These are phyloP conservation scores for Avena atlantica DNA, from an alignment of 176 grass and related monocot species.

Conservation along the genomic window DNA sequence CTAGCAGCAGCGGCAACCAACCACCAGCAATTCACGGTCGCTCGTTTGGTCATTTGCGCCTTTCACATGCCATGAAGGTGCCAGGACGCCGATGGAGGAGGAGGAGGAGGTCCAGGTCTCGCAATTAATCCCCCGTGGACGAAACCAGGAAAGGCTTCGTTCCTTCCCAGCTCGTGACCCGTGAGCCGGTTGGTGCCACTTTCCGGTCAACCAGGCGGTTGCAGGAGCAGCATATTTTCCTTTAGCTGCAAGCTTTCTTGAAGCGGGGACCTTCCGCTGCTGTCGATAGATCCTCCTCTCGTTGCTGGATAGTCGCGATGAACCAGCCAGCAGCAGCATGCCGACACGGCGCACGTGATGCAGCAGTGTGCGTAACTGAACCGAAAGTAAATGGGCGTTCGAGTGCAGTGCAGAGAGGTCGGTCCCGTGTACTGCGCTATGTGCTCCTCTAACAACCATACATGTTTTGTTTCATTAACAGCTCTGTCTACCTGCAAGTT, in stretches of 20 bases:
- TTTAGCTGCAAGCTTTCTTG: constrained; percentile 37
- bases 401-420: background rate
- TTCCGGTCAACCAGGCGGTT: constrained; percentile 41
- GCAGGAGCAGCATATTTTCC: background rate
- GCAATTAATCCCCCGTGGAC: constrained; percentile 23
- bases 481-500: too few species aligned
- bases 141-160: background rate
- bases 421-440: background rate
- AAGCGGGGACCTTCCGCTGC: background rate
- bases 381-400: background rate
- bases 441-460: background rate
- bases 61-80: constrained; percentile 24
- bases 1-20: background rate
- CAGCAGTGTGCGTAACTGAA: background rate
- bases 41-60: background rate
- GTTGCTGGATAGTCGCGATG: background rate
- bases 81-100: constrained; percentile 1
- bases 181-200: constrained; percentile 29
- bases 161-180: too few species aligned
- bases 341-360: background rate
- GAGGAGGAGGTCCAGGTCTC: background rate
- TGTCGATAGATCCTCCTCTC: background rate
- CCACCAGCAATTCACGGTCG: constrained; percentile 7
- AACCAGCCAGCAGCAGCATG: background rate
- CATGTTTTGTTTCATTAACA: background rate